Percentiles rank a stretch among this genome's conserved stretches.
Evolutionary conservation across 805 yeast species (phyloP).

Genomic region (Priceomyces fermenticarens): DNA sequence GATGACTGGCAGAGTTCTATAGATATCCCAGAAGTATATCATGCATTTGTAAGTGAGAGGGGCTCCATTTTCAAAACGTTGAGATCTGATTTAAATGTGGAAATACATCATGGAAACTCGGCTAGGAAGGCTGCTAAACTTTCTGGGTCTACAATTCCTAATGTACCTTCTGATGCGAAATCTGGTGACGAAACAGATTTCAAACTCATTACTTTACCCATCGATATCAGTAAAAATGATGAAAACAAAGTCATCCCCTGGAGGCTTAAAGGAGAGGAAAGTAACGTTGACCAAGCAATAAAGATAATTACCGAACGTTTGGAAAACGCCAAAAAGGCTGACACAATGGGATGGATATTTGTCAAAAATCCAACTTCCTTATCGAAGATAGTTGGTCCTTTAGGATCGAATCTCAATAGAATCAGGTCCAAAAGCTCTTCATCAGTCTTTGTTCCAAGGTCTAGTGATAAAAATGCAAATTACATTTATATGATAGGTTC

Average conservation of each 20-base stretch:
- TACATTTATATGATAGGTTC: constrained; percentile 62
- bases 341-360: constrained; percentile 61
- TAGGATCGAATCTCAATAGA: constrained; percentile 62
- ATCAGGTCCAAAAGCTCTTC: constrained; percentile 60
- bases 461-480: constrained; percentile 47
- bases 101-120: constrained; percentile 56
- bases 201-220: constrained; percentile 46
- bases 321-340: constrained; percentile 43
- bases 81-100: constrained; percentile 51
- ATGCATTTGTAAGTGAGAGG: constrained; percentile 61
- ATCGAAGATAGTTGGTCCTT: constrained; percentile 71
- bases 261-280: constrained; percentile 59
- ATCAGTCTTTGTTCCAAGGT: constrained; percentile 62
- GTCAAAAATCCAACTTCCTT: constrained; percentile 49
- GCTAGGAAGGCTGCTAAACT: constrained; percentile 50
- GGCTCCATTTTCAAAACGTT: constrained; percentile 61
- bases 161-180: constrained; percentile 46
- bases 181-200: constrained; percentile 36
- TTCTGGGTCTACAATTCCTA: constrained; percentile 38
- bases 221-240: background rate
- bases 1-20: constrained; percentile 56
- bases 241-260: constrained; percentile 47
- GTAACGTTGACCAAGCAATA: constrained; percentile 51
- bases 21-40: constrained; percentile 55
- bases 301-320: constrained; percentile 49